Evolutionary conservation across 192 early-diverging fungal genomes (phyloP), one percentile per base, ranked within the genome.

Genomic region (Gamsiella multidivaricata): DNA sequence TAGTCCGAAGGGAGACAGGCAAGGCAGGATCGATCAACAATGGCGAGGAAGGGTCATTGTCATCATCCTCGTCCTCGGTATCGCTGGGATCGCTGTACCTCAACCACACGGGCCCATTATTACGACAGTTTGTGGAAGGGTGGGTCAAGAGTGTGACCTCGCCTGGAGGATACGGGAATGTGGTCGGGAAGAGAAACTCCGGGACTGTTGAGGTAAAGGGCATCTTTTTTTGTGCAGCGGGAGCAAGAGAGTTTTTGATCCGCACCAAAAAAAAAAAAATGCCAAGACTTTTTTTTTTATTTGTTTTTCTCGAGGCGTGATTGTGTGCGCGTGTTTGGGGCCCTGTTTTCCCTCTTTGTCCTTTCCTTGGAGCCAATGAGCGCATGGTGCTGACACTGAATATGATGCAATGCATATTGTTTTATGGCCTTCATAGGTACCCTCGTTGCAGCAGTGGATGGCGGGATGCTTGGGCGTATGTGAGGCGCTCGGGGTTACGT

Each of bases 91-190:
- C 57, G 14, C 18, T 76, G 41, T 54, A 76, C 28, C 17, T 34
- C 17, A 58, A 76, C 8, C 68, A 76, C 34, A 49, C 65, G 15
- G 73, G 73, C 11, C 65, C 65, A 7, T 1, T 62, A 1, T 53
- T 76, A 34, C 17, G 43, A 26, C 39, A 68, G 12, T 76, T 76
- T 42, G 50, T 76, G 28, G 64, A 68, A 7, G 56, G 58, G 34
- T 76, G 73, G 73, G n/a, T 68, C 20, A 55, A 61, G 29, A 61
- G 28, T 26, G 45, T 61, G 23, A 62, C 58, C 0, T 37, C 3
- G 0, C 57, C 58, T 14, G 73, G 64, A 41, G 73, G 73, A 59
- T 76, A 76, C 28, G 73, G 73, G 10, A 76, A 43, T 25, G 53
- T 62, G 4, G 23, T 68, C 32, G 73, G 73, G 10, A 67, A 67